phyloP scores from a whole-genome alignment of 2,329 filamentous ascomycete species.

The Pseudogymnoascus sp. region DNA sequence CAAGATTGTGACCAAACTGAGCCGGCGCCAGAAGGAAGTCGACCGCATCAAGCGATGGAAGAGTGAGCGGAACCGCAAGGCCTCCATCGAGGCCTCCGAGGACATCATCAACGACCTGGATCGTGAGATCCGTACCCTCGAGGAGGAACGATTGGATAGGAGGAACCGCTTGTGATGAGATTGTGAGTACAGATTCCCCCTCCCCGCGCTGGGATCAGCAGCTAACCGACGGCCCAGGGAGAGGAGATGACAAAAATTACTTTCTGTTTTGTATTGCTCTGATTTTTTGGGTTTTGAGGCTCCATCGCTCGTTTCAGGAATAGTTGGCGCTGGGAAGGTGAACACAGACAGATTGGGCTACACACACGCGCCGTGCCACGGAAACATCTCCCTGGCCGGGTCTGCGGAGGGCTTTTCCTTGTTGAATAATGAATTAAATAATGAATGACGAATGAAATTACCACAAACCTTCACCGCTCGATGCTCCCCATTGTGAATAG shows the following conservation, averaged over 20 bases:
- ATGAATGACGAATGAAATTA: conserved; percentile 8
- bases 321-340: conserved; percentile 3
- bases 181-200: not conserved
- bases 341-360: not conserved
- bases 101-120: conserved; percentile 60
- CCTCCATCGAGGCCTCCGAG: conserved; percentile 65
- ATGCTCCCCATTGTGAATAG: not conserved
- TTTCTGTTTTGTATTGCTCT: conserved; percentile 4
- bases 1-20: conserved; percentile 78
- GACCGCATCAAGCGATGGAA: conserved; percentile 74
- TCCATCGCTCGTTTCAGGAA: conserved; percentile 5
- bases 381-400: not conserved
- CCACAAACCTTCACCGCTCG: conserved; percentile 2
- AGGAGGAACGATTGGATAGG: conserved; percentile 32
- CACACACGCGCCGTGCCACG: not conserved
- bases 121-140: conserved; percentile 49
- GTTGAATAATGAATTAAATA: conserved; percentile 6
- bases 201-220: not conserved
- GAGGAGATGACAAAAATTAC: not conserved
- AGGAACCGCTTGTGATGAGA: conserved; percentile 1
- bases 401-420: not conserved
- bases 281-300: not conserved
- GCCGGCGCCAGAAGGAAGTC: conserved; percentile 65
- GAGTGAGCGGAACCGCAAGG: conserved; percentile 46
- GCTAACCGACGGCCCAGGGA: not conserved